These are phyloP conservation scores for Allium sativum DNA, from an alignment of 106 monocot species.

Conservation along the genomic window DNA sequence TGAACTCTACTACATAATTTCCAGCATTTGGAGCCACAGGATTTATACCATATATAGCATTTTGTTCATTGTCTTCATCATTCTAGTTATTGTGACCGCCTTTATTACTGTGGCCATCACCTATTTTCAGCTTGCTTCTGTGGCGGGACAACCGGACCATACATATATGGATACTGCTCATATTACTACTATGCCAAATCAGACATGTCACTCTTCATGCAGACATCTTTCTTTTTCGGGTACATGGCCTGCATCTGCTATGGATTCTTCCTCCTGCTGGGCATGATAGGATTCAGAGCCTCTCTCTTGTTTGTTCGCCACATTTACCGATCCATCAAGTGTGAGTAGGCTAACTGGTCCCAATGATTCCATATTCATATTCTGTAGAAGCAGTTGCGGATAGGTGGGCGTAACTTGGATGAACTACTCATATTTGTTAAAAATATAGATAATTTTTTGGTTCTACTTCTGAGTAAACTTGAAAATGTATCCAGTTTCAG, in stretches of 20 bases:
- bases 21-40: constrained; percentile 74
- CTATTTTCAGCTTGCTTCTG: constrained; percentile 73
- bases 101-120: constrained; percentile 75
- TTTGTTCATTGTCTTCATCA: constrained; percentile 65
- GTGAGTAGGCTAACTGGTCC: background rate
- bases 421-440: no score
- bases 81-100: constrained; percentile 70
- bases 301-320: constrained; percentile 48
- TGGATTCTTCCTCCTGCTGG: constrained; percentile 64
- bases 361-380: background rate
- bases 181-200: constrained; percentile 51
- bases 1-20: constrained; percentile 79
- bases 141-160: constrained; percentile 50
- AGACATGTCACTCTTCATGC: constrained; percentile 63
- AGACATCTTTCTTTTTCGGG: constrained; percentile 63
- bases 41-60: constrained; percentile 77
- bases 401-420: background rate
- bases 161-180: constrained; percentile 48
- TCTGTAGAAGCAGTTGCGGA: background rate
- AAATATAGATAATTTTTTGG: no score
- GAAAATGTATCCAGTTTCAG: background rate
- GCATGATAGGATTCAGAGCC: constrained; percentile 41
- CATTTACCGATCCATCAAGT: constrained; percentile 59
- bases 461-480: background rate
- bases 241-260: constrained; percentile 78